Evolutionary conservation across 441 rosid species (phyloP), one percentile per base, ranked within the genome.

Genomic region (Croton laevigatus): DNA sequence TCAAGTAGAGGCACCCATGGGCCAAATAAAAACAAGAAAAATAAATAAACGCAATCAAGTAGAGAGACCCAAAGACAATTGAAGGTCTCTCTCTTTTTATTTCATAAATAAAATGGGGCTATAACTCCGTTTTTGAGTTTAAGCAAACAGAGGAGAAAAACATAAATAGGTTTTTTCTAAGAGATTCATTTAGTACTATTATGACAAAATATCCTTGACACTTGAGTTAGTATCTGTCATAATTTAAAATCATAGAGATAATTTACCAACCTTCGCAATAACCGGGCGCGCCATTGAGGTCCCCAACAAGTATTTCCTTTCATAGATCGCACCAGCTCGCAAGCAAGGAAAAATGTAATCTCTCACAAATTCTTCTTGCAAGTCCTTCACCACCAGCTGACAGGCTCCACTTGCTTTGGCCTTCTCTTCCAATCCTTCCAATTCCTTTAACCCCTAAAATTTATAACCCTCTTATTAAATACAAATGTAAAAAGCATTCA

Each of bases 271-370:
- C 94, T 94, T 91, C 19, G 98, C 98, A 76, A 94, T 94, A 69
- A 94, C 94, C 32, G 98, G 97, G 36, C 98, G 94, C 34, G 98
- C 97, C 98, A 94, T 91, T 71, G 98, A 91, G 60, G 98, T 94
- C 57, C 98, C 98, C 65, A 94, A 73, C 81, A 94, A 85, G 85
- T 94, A 94, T 73, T 94, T 92, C 67, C 98, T 82, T 75, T 94
- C 97, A 42, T 89, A 92, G 63, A 92, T 74, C 34, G 98, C 98
- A 76, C 98, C 98, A 78, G 97, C 97, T 84, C 94, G 84, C 68
- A 94, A 74, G 80, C 97, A 94, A 48, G 97, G 98, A 79, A 79
- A 92, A 62, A 94, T 83, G 73, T 77, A 94, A 62, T 92, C 97
- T 79, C 76, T 84, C 67, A 94, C 99, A 73, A 94, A 94, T 83